A percentile compares a stretch with the other conserved stretches of the same genome.
Conservation (phyloP, 768 basidiomycete genomes). For the Kwoniella botswanensis region DNA sequence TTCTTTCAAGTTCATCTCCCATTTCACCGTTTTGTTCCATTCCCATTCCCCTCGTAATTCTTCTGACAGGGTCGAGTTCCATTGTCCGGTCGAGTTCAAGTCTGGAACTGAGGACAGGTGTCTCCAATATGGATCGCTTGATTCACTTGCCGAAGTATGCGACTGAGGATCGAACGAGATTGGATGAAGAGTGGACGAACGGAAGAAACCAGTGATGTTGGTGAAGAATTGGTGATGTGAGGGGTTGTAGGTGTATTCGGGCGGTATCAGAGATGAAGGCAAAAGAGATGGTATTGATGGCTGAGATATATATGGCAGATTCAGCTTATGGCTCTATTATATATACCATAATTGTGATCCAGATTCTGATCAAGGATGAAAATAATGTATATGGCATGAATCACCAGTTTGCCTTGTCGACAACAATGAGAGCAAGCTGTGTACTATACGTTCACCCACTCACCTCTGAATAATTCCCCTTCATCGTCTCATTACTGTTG, state of each 20-base stretch:
- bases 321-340: neutral
- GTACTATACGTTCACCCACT: slow-evolving; percentile 1
- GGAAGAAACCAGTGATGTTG: slow-evolving; percentile 57
- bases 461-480: slow-evolving; percentile 49
- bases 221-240: slow-evolving; percentile 25
- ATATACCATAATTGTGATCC: neutral
- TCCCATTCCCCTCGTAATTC: slow-evolving; percentile 43
- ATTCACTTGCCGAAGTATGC: slow-evolving; percentile 2
- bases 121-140: slow-evolving; percentile 31
- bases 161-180: slow-evolving; percentile 20
- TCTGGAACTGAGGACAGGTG: slow-evolving; percentile 2
- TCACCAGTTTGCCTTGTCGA: too few relatives aligned
- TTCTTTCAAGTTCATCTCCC: slow-evolving; percentile 52
- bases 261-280: slow-evolving; percentile 37
- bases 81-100: slow-evolving; percentile 29
- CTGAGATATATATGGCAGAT: slow-evolving; percentile 23
- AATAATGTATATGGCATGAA: too few relatives aligned
- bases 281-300: slow-evolving; percentile 29
- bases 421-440: neutral
- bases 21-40: slow-evolving; percentile 36
- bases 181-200: slow-evolving; percentile 39
- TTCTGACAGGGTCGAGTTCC: slow-evolving; percentile 43
- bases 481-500: slow-evolving; percentile 35
- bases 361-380: too few relatives aligned
- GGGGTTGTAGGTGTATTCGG: slow-evolving; percentile 27